Evolutionary conservation across 2,329 filamentous ascomycete genomes (phyloP).

Genomic region (Sporothrix pallida): DNA sequence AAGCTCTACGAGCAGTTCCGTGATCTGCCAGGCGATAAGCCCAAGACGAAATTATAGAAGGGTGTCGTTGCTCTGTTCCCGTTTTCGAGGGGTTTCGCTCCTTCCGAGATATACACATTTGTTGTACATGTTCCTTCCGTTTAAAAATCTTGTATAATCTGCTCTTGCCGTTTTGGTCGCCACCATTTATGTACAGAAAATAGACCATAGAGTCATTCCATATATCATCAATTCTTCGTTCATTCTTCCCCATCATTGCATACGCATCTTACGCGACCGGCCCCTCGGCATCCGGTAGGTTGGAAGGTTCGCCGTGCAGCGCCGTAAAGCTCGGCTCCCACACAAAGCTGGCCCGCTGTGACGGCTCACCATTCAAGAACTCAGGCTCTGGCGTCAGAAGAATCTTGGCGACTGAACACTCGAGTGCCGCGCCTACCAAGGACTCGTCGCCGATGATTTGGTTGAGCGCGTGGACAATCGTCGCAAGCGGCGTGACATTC

Average conservation of each 20-base stretch:
- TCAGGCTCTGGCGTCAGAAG: not conserved
- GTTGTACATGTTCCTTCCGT: too few species aligned
- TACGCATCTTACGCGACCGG: not conserved
- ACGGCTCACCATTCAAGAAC: not conserved
- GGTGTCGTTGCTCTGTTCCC: not conserved
- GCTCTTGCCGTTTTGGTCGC: not conserved
- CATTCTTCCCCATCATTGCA: too few species aligned
- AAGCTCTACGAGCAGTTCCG: conserved; percentile 42
- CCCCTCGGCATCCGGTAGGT: not conserved
- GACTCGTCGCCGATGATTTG: not conserved
- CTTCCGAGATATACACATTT: not conserved
- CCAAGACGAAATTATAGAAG: conserved; percentile 23
- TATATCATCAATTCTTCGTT: too few species aligned
- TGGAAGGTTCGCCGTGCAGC: not conserved
- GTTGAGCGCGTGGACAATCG: not conserved
- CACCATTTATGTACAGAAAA: not conserved
- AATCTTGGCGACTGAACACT: not conserved
- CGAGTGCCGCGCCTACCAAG: not conserved
- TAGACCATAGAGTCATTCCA: not conserved
- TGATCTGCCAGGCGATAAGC: conserved; percentile 18
- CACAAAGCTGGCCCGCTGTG: not conserved
- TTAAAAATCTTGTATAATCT: too few species aligned
- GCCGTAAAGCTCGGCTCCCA: not conserved
- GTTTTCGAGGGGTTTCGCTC: not conserved
- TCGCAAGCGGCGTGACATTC: not conserved